Evolutionary conservation across 495 filamentous ascomycete genomes (phyloP).

Genomic region (Neurospora africana): DNA sequence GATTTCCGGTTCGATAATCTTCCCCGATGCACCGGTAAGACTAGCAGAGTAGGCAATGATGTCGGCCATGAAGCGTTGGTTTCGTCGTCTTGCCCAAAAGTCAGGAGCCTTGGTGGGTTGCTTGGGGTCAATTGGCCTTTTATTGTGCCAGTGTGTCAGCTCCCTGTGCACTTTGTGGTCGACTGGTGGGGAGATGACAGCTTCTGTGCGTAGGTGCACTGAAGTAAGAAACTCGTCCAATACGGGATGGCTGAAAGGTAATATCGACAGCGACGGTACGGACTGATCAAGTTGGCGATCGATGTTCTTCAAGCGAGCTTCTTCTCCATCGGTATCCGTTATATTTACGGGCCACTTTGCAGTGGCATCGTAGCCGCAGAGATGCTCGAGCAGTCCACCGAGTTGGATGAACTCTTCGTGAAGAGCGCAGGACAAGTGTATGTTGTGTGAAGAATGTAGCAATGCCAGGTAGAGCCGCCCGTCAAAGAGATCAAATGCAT

Average conservation of each 20-base stretch:
- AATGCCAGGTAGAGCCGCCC: constrained; percentile 42
- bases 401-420: constrained; percentile 2
- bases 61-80: constrained; percentile 50
- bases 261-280: constrained; percentile 19
- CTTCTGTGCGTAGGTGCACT: constrained; percentile 35
- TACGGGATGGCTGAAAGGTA: constrained; percentile 50
- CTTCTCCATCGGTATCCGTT: not conserved
- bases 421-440: constrained; percentile 10
- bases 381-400: constrained; percentile 11
- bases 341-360: not conserved
- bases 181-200: constrained; percentile 6
- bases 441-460: constrained; percentile 1
- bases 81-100: constrained; percentile 20
- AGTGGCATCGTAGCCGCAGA: constrained; percentile 16
- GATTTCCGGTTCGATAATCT: constrained; percentile 50
- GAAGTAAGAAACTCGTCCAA: constrained; percentile 48
- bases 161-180: constrained; percentile 41
- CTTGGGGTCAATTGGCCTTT: constrained; percentile 38
- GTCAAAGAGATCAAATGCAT: constrained; percentile 55
- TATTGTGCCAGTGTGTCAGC: constrained; percentile 55
- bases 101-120: constrained; percentile 9
- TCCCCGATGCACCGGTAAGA: constrained; percentile 53
- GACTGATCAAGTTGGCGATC: not conserved
- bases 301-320: constrained; percentile 2
- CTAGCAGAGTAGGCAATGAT: constrained; percentile 61